Conservation (phyloP, 148 eudicot genomes). For the Polygonum aviculare region DNA sequence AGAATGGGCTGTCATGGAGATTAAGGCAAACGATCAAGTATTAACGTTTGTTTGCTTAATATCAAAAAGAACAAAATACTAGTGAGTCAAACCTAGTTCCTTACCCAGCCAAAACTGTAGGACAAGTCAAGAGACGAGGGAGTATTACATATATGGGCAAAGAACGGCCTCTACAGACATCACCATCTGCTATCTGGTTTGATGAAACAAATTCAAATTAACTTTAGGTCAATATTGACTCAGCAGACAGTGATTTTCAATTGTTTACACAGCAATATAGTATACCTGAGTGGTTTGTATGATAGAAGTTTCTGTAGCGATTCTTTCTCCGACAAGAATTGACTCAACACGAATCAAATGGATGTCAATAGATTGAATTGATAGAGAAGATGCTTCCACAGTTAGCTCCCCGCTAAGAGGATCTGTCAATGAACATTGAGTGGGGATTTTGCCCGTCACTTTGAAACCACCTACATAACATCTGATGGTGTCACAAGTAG, state of each 20-base stretch:
- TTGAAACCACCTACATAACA: slow-evolving; percentile 52
- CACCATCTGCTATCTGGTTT: slow-evolving; percentile 77
- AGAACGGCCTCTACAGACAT: slow-evolving; percentile 48
- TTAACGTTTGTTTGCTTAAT: not conserved
- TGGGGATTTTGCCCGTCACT: slow-evolving; percentile 51
- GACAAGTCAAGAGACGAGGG: slow-evolving; percentile 76
- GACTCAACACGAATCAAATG: slow-evolving; percentile 70
- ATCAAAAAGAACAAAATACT: not conserved
- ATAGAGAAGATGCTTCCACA: slow-evolving; percentile 60
- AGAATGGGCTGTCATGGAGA: slow-evolving; percentile 48
- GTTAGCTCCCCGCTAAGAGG: slow-evolving; percentile 60
- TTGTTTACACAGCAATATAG: not conserved
- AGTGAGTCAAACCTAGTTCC: slow-evolving; percentile 10
- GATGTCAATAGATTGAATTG: slow-evolving; percentile 66
- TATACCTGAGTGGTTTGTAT: slow-evolving; percentile 71
- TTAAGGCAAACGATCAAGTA: not conserved
- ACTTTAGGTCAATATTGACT: not conserved
- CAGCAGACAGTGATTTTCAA: not conserved
- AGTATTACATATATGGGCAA: slow-evolving; percentile 58
- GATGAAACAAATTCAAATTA: not conserved
- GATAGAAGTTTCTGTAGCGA: slow-evolving; percentile 52
- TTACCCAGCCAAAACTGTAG: slow-evolving; percentile 68
- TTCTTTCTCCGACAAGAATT: slow-evolving; percentile 60
- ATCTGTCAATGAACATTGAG: slow-evolving; percentile 52
- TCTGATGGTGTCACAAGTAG: not conserved